phyloP scores from a whole-genome alignment of 2,329 filamentous ascomycete genomes.

The Dothistroma septosporum region DNA sequence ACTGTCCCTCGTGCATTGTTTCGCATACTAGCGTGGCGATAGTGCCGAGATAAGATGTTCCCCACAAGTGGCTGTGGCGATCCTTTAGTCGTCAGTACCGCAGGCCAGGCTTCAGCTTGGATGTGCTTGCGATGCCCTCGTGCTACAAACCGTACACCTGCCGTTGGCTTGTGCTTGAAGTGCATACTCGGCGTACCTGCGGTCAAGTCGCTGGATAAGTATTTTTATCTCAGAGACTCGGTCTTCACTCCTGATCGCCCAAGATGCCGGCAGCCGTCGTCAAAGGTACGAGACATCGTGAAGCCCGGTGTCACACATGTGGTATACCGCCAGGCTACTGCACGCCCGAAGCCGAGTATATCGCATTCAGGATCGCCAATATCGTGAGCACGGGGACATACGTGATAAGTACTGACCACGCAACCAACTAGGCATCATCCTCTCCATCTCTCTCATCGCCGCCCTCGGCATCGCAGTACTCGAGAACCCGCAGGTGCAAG shows the following conservation, averaged over 20 bases:
- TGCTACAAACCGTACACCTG: not conserved
- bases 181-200: not conserved
- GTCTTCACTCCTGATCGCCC: not conserved
- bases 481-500: constrained; percentile 59
- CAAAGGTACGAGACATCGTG: constrained; percentile 4
- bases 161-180: not conserved
- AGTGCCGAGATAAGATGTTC: not conserved
- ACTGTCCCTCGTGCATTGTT: not conserved
- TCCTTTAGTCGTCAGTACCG: not conserved
- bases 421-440: constrained; percentile 52
- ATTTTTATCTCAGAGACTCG: not conserved
- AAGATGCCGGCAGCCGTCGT: constrained; percentile 6
- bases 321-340: not conserved
- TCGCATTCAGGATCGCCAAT: too few relatives aligned
- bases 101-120: not conserved
- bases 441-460: constrained; percentile 58
- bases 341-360: not conserved
- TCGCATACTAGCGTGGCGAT: not conserved
- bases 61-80: not conserved
- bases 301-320: not conserved
- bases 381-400: not conserved
- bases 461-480: constrained; percentile 61
- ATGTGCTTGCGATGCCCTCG: not conserved
- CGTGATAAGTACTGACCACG: not conserved
- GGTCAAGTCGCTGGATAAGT: not conserved